phyloP scores from a whole-genome alignment of 305 asterid genomes.

The Solanum aculeatissimum region DNA sequence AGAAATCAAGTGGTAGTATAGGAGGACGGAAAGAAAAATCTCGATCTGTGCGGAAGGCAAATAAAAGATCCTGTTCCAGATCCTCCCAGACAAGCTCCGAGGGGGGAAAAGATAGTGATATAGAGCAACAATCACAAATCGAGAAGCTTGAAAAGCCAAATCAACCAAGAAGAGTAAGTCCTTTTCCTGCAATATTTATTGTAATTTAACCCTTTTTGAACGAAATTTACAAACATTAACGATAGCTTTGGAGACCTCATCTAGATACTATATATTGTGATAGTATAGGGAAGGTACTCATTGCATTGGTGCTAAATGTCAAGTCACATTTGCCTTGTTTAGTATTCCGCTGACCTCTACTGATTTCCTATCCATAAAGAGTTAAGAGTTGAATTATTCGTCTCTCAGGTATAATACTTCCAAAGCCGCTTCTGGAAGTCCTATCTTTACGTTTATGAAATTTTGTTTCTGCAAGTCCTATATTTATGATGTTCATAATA shows the following conservation, averaged over 20 bases:
- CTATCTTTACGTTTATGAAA: not conserved
- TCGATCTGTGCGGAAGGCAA: slow-evolving; percentile 24
- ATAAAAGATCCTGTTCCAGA: slow-evolving; percentile 12
- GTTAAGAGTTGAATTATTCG: not conserved
- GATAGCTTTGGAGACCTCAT: not conserved
- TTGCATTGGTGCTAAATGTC: not conserved
- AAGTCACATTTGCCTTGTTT: not conserved
- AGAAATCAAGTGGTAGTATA: slow-evolving; percentile 18
- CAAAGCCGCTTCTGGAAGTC: not conserved
- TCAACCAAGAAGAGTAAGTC: slow-evolving; percentile 63
- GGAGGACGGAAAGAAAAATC: slow-evolving; percentile 26
- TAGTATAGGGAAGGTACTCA: not conserved
- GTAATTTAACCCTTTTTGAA: not conserved
- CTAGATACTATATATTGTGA: not conserved
- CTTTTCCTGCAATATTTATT: not conserved
- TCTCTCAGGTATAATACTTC: not conserved
- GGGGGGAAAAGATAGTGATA: slow-evolving; percentile 18
- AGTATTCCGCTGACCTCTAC: not conserved
- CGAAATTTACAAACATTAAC: not conserved
- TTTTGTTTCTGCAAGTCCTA: not conserved
- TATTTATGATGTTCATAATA: not conserved
- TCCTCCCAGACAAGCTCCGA: slow-evolving; percentile 23
- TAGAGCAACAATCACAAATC: slow-evolving; percentile 27
- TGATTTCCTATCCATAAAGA: not conserved
- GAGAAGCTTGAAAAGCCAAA: slow-evolving; percentile 25